These are phyloP conservation scores for Andrographis paniculata DNA, from an alignment of 305 asterid species.

Conservation along the genomic window DNA sequence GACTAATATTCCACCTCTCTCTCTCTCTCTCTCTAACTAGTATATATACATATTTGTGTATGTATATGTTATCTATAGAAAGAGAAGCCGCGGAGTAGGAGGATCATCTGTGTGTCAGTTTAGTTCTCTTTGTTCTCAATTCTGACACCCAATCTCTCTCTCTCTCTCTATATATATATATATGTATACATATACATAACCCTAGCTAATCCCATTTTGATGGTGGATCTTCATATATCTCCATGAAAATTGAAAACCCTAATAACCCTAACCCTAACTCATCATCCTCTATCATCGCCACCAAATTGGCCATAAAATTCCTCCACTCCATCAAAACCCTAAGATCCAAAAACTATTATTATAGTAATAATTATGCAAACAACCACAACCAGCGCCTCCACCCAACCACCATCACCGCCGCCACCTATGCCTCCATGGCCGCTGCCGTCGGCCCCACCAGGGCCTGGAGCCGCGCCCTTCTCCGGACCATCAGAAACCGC, in stretches of 20 bases:
- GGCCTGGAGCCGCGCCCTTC: conserved; percentile 70
- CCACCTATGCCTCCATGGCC: conserved; percentile 70
- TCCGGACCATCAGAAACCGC: conserved; percentile 31
- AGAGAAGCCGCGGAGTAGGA: no score
- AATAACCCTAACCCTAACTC: conserved; percentile 12
- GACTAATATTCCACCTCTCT: no score
- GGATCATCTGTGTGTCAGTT: conserved; percentile 10
- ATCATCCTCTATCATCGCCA: conserved; percentile 27
- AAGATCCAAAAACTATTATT: conserved; percentile 9
- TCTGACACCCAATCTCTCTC: conserved; percentile 18
- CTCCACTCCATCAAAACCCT: conserved; percentile 41
- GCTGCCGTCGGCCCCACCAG: conserved; percentile 47
- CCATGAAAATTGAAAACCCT: conserved; percentile 15
- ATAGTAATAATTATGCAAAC: not conserved
- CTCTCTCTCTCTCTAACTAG: no score
- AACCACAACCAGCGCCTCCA: no score
- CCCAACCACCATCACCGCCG: conserved; percentile 39
- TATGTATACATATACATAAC: no score
- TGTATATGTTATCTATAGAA: no score
- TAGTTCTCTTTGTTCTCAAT: conserved; percentile 30
- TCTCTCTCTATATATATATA: conserved; percentile 49
- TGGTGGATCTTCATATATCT: not conserved
- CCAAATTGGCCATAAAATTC: conserved; percentile 39
- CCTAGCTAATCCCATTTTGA: no score
- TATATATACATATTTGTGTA: no score